Evolutionary conservation across 371 early-diverging fungal genomes (phyloP), one percentile per base, ranked within the genome.

Genomic region (Mucor irregularis): DNA sequence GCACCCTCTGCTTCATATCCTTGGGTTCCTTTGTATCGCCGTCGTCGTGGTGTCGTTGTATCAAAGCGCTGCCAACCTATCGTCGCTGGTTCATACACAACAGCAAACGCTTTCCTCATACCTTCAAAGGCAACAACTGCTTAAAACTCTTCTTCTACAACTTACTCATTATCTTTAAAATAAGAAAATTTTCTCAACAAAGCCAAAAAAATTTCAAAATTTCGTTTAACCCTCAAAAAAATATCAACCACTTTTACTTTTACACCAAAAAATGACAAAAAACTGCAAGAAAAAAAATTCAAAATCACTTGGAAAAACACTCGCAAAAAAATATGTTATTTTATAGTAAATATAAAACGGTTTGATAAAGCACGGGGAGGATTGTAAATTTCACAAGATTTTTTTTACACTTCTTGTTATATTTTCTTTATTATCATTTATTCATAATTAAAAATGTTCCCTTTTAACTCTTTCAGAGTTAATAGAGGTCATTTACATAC

Each of bases 1-100:
- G 62, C 65, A n/a, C 55, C 62, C 5, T 58, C 69, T n/a, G 39
- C 58, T 22, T 64, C 65, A 26, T 69, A 69, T 35, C 69, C 69
- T 29, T 69, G 69, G 69, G 47, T 69, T 22, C 69, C 69, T 30
- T 45, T 69, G 37, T 64, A 64, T 29, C 57, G 69, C 9, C 57
- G 65, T 34, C 64, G 65, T 33, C 67, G 62, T 50, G 67, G 62
- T 58, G 62, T 64, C 11, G 62, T 69, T 22, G 55, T 69, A 0
- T 58, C 67, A 8, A 60, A 64, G 33, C 67, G 73, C n/a, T 73
- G 73, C 42, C 64, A 66, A 40, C 73, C 73, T 37, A 46, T 71
- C 45, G 68, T 71, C 4, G 64, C 71, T 5, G 61, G 71, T 22
- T 71, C 71, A 5, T 45, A 43, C 16, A 54, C 67, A 30, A 63